phyloP scores from a whole-genome alignment of 1,139 yeast species.

The Candida tetrigidarum region DNA sequence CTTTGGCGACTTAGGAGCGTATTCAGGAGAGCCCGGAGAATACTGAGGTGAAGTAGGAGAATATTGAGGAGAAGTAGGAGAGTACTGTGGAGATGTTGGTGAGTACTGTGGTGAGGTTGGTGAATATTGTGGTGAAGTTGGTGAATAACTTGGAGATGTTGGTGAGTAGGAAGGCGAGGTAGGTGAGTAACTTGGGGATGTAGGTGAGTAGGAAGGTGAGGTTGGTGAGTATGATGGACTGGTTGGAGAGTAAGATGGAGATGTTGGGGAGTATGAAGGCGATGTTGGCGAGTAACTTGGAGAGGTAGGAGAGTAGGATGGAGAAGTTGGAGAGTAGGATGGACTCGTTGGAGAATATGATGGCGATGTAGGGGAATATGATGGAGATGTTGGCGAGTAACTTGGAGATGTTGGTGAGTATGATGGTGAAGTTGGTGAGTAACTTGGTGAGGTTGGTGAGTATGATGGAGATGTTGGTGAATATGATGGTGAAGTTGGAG shows the following conservation, averaged over 20 bases:
- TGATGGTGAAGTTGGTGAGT: slow-evolving; percentile 71
- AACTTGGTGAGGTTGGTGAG: slow-evolving; percentile 75
- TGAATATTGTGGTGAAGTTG: slow-evolving; percentile 53
- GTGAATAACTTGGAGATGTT: slow-evolving; percentile 70
- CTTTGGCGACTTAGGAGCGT: slow-evolving; percentile 55
- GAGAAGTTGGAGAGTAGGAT: slow-evolving; percentile 64
- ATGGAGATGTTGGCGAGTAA: slow-evolving; percentile 77
- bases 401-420: slow-evolving; percentile 77
- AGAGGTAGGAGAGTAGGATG: slow-evolving; percentile 59
- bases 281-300: slow-evolving; percentile 59
- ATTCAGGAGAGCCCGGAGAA: slow-evolving; percentile 23
- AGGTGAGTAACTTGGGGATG: slow-evolving; percentile 74
- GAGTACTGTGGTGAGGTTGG: slow-evolving; percentile 54
- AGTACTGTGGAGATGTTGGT: slow-evolving; percentile 73
- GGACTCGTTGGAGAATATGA: slow-evolving; percentile 64
- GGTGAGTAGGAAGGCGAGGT: slow-evolving; percentile 76
- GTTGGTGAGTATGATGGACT: slow-evolving; percentile 75
- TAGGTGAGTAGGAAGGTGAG: slow-evolving; percentile 73
- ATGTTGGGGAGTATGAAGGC: slow-evolving; percentile 62
- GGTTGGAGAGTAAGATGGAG: slow-evolving; percentile 69
- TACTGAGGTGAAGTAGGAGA: neutral
- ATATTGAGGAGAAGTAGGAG: slow-evolving; percentile 38
- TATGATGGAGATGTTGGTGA: slow-evolving; percentile 77
- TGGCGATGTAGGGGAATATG: slow-evolving; percentile 56
- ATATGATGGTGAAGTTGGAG: slow-evolving; percentile 64